Evolutionary conservation across 768 basidiomycete genomes (phyloP).

Genomic region (Sporobolomyces phaffii): DNA sequence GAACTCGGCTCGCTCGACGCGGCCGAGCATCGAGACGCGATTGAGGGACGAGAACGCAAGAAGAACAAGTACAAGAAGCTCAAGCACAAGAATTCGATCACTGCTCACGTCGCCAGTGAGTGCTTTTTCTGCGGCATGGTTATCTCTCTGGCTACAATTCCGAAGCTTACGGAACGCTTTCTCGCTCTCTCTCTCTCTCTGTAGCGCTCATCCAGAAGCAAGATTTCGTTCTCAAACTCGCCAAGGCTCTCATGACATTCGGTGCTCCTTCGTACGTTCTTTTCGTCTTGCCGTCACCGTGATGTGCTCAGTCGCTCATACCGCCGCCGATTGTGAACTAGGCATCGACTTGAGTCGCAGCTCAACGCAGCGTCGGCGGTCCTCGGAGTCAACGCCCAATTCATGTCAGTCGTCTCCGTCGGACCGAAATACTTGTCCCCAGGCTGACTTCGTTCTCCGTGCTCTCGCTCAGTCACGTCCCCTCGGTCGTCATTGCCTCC

Average conservation of each 20-base stretch:
- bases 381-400: constrained; percentile 84
- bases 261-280: constrained; percentile 67
- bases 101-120: constrained; percentile 35
- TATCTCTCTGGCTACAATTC: background rate
- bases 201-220: constrained; percentile 73
- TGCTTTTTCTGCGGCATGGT: background rate
- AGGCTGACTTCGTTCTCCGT: background rate
- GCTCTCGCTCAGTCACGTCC: constrained; percentile 43
- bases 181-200: background rate
- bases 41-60: constrained; percentile 15
- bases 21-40: constrained; percentile 18
- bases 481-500: constrained; percentile 65
- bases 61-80: constrained; percentile 32
- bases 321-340: too few relatives aligned
- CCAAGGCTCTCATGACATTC: constrained; percentile 80
- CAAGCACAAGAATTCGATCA: constrained; percentile 31
- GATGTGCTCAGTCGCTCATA: too few relatives aligned
- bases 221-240: constrained; percentile 76
- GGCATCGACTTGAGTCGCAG: constrained; percentile 89
- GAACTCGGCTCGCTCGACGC: constrained; percentile 19
- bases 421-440: constrained; percentile 48
- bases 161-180: background rate
- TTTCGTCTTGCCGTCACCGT: too few relatives aligned
- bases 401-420: constrained; percentile 53
- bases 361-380: constrained; percentile 79